Evolutionary conservation across 352 stramenopile species (phyloP).

Genomic region (Phytophthora syringae): DNA sequence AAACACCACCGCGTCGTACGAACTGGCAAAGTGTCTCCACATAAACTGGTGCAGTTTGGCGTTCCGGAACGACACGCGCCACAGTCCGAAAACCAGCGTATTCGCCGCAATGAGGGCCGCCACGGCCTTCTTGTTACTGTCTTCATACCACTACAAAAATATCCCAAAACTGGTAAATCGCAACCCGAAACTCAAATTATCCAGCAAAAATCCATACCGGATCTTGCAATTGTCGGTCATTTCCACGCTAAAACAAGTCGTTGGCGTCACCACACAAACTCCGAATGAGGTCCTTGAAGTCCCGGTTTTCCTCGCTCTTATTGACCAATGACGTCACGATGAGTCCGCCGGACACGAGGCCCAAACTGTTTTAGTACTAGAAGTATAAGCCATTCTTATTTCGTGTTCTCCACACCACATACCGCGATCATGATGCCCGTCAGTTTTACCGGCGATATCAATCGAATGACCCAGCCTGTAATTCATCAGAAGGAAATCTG

Average conservation of each 20-base stretch:
- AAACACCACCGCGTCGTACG: constrained; percentile 72
- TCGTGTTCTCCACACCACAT: no score
- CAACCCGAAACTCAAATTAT: background rate
- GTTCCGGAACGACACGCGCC: constrained; percentile 64
- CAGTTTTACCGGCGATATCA: no score
- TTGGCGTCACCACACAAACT: constrained; percentile 40
- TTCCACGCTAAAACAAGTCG: constrained; percentile 33
- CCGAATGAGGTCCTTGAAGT: constrained; percentile 15
- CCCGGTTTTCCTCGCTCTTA: constrained; percentile 10
- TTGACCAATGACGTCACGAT: constrained; percentile 40
- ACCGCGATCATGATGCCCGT: no score
- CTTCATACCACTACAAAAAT: constrained; percentile 48
- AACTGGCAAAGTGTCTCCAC: constrained; percentile 87
- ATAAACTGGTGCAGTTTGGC: constrained; percentile 69
- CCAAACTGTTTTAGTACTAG: no score
- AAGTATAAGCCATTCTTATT: no score
- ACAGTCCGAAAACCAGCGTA: constrained; percentile 74
- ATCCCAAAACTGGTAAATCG: background rate
- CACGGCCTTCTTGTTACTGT: constrained; percentile 74
- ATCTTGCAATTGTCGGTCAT: constrained; percentile 24
- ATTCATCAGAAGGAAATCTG: no score
- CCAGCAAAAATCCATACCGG: constrained; percentile 26
- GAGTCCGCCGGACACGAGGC: constrained; percentile 53
- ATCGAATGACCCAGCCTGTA: no score
- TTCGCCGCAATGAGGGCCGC: constrained; percentile 69